Base-by-base conservation (phyloP, 192 early-diverging fungal species). In the Umbelopsis sp. region DNA sequence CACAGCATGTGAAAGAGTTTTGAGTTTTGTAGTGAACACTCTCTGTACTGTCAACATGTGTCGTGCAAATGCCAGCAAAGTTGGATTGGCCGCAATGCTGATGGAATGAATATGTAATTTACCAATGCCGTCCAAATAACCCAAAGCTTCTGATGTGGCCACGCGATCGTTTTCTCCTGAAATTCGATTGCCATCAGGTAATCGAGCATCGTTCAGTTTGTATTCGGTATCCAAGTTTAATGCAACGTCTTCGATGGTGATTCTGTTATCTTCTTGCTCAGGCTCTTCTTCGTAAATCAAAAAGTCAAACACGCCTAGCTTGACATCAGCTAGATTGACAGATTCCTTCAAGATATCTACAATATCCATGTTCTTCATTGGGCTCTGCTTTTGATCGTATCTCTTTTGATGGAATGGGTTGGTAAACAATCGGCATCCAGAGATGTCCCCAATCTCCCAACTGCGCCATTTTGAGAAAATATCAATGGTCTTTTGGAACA, bases 371-470 rank as follows among this genome's bases (percentile, higher is more conserved):
- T 53, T 68, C n/a, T 65, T 29, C 2, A 74, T 44, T 4, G 34
- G 22, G 12, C 52, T 9, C 25, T 70, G 76, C 26, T 32, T 62
- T n/a, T 62, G 26, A 34, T 62, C 56, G 26, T 34, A 29, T 34
- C 20, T 29, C 56, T 62, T 62, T 49, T 82, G 80, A 53, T 84
- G 71, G 71, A 87, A 87, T 1, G 82, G 73, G 25, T 85, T 66
- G 0, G 79, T 81, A 44, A 89, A 83, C 3, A 90, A 65, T 16
- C 79, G 81, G 44, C 82, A 82, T 0, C 51, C 47, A 12, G 74
- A 71, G 50, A 83, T 56, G 76, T 88, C 77, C 10, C 77, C 74
- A 71, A 89, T 85, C 67, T 92, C 89, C 91, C 91, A 90, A 71
- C 74, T 84, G 34, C 86, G 52, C 88, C 89, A 90, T 20, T 80